Evolutionary conservation across 331 rosid genomes (phyloP).

Genomic region (Pyrus hybrid): DNA sequence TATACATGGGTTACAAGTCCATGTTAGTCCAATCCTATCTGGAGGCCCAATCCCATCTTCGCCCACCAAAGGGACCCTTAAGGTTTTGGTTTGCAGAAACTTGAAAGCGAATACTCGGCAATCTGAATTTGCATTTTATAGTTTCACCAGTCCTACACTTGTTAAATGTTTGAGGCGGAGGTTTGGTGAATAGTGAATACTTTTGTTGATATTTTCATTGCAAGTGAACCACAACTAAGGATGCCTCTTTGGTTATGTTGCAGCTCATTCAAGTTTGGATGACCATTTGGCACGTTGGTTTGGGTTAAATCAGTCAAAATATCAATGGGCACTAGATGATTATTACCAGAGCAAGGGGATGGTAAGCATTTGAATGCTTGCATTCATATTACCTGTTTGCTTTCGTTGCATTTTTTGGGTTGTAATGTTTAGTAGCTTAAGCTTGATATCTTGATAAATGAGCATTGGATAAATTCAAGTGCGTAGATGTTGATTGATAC

Average conservation of each 20-base stretch:
- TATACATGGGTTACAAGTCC: too few species aligned
- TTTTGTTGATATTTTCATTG: not conserved
- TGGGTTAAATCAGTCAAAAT: conserved; percentile 94
- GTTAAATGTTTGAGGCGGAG: not conserved
- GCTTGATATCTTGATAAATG: not conserved
- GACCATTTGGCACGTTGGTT: conserved; percentile 97
- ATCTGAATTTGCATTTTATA: not conserved
- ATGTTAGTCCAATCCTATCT: too few species aligned
- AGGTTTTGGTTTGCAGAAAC: not conserved
- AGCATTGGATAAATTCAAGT: not conserved
- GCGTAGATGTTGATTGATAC: not conserved
- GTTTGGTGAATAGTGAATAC: not conserved
- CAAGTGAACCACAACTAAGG: not conserved
- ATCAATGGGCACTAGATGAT: conserved; percentile 98
- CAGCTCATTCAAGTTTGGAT: conserved; percentile 94
- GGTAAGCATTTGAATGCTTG: conserved; percentile 46
- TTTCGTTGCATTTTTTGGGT: not conserved
- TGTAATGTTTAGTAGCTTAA: not conserved
- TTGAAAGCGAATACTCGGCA: not conserved
- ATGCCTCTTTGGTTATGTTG: conserved; percentile 5
- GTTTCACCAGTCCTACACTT: not conserved
- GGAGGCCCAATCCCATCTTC: too few species aligned
- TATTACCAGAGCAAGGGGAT: conserved; percentile 84
- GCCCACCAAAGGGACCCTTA: too few species aligned
- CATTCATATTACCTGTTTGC: not conserved